Evolutionary conservation across 371 early-diverging fungal species (phyloP), one percentile per base, ranked within the genome.

Genomic region (Phascolomyces articulosus): DNA sequence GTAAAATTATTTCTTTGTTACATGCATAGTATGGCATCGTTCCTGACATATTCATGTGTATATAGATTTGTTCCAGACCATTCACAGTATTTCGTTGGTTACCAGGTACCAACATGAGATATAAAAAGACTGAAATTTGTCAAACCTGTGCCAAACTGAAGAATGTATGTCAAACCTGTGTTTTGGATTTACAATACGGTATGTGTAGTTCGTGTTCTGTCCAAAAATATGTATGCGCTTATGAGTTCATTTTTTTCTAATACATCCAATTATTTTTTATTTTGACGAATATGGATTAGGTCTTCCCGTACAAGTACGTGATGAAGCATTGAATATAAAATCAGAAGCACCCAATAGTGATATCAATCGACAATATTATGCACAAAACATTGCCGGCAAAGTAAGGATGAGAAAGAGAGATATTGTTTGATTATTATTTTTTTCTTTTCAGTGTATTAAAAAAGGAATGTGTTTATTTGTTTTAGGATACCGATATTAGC

Each of bases 51-150:
- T 34, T 9, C 34, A 34, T 34, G 6, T 44, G 28, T 55, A 1
- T n/a, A 16, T 64, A 88, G 88, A 89, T 95, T 60, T 98, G 98
- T 71, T 75, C 79, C 41, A 83, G 95, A 47, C 95, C 98, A 1
- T 98, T 96, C 70, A 98, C 99, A n/a, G 90, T 96, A 27, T 98
- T 97, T 75, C 90, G 95, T 48, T 98, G 99, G 99, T 77, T 86
- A 47, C 99, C 99, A 18, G 98, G 99, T 16, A 87, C 88, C 16
- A 94, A 94, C 15, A 93, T 93, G 94, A 90, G 98, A 60, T 92
- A 91, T 82, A 97, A 96, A 73, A 96, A 96, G 85, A 98, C 99
- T 0, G 97, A 98, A 72, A 92, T 98, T 54, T 98, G 99, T 70
- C 95, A 95, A 74, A 93, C 93, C 0, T 98, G 99, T 73, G 92